phyloP scores from a whole-genome alignment of 164 flowering plant species.

The Annona cherimola region DNA sequence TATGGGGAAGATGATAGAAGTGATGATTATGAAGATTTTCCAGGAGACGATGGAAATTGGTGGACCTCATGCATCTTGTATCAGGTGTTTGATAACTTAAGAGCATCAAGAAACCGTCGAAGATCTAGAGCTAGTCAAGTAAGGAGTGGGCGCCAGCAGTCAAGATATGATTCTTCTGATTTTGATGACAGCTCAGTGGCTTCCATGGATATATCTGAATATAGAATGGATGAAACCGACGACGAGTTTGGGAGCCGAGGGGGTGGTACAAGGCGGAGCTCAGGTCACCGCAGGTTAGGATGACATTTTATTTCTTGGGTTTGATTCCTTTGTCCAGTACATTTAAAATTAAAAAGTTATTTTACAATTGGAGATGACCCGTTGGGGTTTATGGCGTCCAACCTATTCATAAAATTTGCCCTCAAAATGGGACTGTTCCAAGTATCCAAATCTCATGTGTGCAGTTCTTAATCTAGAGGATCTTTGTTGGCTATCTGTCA shows the following conservation, averaged over 20 bases:
- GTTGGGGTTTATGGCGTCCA: background rate
- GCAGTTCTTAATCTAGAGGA: background rate
- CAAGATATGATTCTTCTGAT: slow-evolving; percentile 66
- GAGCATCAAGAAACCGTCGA: slow-evolving; percentile 79
- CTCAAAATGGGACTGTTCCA: background rate
- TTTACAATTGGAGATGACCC: background rate
- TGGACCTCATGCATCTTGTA: slow-evolving; percentile 93
- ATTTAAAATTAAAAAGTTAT: no score
- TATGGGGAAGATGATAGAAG: slow-evolving; percentile 77
- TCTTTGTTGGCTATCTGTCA: no score
- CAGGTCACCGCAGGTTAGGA: slow-evolving; percentile 63
- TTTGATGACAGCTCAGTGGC: slow-evolving; percentile 85
- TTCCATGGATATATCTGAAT: slow-evolving; percentile 59
- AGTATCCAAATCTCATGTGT: background rate
- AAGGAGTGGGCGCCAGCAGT: slow-evolving; percentile 57
- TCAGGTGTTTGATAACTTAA: slow-evolving; percentile 82
- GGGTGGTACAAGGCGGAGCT: slow-evolving; percentile 37
- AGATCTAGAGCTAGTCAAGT: slow-evolving; percentile 54
- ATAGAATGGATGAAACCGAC: slow-evolving; percentile 59
- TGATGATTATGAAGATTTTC: slow-evolving; percentile 85
- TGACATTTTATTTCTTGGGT: background rate
- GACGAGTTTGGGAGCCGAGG: slow-evolving; percentile 51
- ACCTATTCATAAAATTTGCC: background rate
- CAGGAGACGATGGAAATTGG: slow-evolving; percentile 82
- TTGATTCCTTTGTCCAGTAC: background rate